phyloP scores from a whole-genome alignment of 257 asterid species.

The Lantana camara region DNA sequence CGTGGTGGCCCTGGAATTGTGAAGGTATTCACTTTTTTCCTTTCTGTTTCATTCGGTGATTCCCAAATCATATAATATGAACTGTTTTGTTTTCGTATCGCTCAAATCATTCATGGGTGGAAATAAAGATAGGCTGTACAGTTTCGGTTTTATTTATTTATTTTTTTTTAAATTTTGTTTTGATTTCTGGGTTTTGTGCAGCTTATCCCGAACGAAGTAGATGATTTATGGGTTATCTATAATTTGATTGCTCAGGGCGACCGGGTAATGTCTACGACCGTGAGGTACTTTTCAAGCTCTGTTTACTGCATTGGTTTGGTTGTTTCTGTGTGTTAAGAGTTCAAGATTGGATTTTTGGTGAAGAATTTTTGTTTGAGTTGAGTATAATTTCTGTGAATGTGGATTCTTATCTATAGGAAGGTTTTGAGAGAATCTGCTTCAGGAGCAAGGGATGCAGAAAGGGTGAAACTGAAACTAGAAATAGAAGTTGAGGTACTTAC shows the following conservation, averaged over 20 bases:
- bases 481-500: constrained; percentile 71
- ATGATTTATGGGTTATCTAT: constrained; percentile 88
- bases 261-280: constrained; percentile 68
- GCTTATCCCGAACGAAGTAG: constrained; percentile 93
- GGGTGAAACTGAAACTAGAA: constrained; percentile 83
- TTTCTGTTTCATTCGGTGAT: background rate
- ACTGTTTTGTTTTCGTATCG: background rate
- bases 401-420: constrained; percentile 52
- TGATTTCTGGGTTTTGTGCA: constrained; percentile 36
- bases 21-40: constrained; percentile 47
- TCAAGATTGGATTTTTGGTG: constrained; percentile 6
- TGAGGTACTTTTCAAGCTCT: constrained; percentile 47
- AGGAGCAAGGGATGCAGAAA: constrained; percentile 85
- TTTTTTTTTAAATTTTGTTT: constrained; percentile 11
- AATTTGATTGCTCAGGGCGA: constrained; percentile 83
- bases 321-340: background rate
- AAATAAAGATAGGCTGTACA: background rate
- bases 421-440: constrained; percentile 94
- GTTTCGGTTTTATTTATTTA: background rate
- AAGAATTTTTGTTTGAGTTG: too few relatives aligned
- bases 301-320: background rate
- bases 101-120: background rate
- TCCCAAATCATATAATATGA: background rate
- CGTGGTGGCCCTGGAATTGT: constrained; percentile 86
- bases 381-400: too few relatives aligned